Evolutionary conservation across 208 protist species (phyloP).

Genomic region (Entamoeba invadens): DNA sequence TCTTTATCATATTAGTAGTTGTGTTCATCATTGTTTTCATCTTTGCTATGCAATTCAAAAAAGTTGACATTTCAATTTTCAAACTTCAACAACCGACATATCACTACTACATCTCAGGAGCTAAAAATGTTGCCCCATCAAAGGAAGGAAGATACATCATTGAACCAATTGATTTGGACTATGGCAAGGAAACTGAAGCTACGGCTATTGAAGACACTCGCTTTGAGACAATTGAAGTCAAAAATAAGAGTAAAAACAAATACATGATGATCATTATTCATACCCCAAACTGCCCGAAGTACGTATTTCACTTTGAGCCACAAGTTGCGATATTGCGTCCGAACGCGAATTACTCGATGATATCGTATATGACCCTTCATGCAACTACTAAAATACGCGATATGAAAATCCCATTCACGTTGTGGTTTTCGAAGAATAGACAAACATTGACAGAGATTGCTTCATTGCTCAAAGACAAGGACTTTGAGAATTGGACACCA

Average conservation of each 20-base stretch:
- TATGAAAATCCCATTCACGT: not conserved
- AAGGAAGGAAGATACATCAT: not conserved
- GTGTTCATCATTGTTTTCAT: not conserved
- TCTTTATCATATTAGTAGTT: not conserved
- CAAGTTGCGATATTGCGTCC: not conserved
- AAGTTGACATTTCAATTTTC: not conserved
- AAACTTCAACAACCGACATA: not conserved
- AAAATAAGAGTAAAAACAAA: not conserved
- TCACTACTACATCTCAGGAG: not conserved
- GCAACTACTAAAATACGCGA: not conserved
- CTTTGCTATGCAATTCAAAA: not conserved
- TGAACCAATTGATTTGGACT: not conserved
- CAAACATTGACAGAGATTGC: not conserved
- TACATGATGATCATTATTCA: not conserved
- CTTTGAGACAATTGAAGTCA: not conserved
- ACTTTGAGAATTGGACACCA: not conserved
- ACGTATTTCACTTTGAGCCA: not conserved
- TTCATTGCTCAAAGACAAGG: not conserved
- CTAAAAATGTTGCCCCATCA: not conserved
- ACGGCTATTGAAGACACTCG: not conserved
- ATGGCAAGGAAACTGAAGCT: not conserved
- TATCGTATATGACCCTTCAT: not conserved
- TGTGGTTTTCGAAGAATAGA: not conserved
- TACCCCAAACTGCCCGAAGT: not conserved
- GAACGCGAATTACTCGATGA: not conserved